Conservation (phyloP, 176 grass and related monocot species). For the Aegilops bicornis region DNA sequence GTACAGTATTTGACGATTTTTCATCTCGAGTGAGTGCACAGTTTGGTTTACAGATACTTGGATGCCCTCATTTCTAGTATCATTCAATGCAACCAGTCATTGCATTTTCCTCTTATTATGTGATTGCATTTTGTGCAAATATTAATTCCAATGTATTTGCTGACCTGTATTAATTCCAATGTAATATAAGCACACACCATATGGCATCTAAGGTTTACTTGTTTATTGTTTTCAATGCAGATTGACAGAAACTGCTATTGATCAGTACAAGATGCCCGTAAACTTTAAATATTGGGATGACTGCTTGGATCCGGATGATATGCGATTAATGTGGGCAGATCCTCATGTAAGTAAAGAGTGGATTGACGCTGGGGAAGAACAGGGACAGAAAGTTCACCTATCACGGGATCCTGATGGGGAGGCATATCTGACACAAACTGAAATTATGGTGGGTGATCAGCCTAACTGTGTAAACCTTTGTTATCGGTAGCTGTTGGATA, state of each 20-base stretch:
- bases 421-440: conserved; percentile 83
- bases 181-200: too few species aligned
- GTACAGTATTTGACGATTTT: neutral
- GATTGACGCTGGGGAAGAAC: conserved; percentile 73
- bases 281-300: conserved; percentile 98
- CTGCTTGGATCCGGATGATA: conserved; percentile 78
- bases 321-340: conserved; percentile 77
- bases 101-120: neutral
- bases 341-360: conserved; percentile 83
- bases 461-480: conserved; percentile 1
- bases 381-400: conserved; percentile 79
- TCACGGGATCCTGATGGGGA: conserved; percentile 95
- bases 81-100: neutral
- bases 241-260: conserved; percentile 4
- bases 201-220: neutral
- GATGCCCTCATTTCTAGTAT: neutral
- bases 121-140: neutral
- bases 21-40: neutral
- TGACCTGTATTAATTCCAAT: neutral
- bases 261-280: conserved; percentile 53
- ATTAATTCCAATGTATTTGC: neutral
- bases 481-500: neutral
- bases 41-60: conserved; percentile 5
- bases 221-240: neutral
- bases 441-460: conserved; percentile 67